Base-by-base conservation (phyloP, 148 eudicot genomes). In the Linanthus parryae region DNA sequence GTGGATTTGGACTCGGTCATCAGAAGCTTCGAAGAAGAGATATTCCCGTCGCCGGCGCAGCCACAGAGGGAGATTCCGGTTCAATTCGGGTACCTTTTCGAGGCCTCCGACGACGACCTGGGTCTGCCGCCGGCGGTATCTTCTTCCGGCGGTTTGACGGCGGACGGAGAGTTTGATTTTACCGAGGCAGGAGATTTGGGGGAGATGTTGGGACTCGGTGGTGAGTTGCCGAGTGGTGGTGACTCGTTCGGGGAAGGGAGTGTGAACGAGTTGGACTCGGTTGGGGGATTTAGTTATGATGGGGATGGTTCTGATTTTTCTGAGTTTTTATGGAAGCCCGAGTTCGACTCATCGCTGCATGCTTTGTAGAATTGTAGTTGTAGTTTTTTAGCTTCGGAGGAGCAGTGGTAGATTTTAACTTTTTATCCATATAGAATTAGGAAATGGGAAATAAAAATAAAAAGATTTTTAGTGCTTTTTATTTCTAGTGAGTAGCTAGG, bases 51-150 rank as follows among this genome's bases (percentile, higher is more conserved):
- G 4, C 23, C 46, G 14, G 45, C 46, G 27, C 49, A 23, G 44
- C 43, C 52, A 0, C 29, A 13, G 44, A 30, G 15, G 44, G 54
- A 54, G 54, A 13, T 58, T 0, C 72, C 34, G 45, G 52, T 52
- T 34, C 72, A 67, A 8, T 65, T 74, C 1, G 79, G 71, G 7
- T 74, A 61, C 54, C 75, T 74, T n/a, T 54, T 74, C 2, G 79
- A 58, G 8, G 79, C 79, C 5, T 74, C 75, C 8, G 79, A 70
- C 64, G 62, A 65, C 62, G 79, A 74, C 45, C 79, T 74, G 6
- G 79, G 79, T 26, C 63, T 74, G 18, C 79, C 79, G 11, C 74
- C 71, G 41, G 37, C 79, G 19, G 24, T 8, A 0, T 19, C 53
- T 8, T 26, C 44, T 8, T 14, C 44, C 13, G 49, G 13, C 2